Conservation (phyloP, 1,284 basidiomycete genomes). For the Ustilago tritici region DNA sequence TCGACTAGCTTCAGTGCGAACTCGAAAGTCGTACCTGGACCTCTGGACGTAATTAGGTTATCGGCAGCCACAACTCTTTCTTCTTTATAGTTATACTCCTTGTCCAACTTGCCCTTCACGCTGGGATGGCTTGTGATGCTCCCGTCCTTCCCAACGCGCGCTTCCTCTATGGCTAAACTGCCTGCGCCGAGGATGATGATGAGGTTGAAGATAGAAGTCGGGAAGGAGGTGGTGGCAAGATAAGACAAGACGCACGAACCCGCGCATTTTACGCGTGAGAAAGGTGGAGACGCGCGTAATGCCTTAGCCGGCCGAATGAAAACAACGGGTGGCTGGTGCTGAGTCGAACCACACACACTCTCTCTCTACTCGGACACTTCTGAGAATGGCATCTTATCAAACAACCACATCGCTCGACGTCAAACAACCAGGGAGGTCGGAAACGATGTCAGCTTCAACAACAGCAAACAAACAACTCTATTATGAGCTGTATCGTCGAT, state of each 20-base stretch:
- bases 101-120: conserved; percentile 72
- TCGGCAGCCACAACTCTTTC: conserved; percentile 80
- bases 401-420: too few relatives aligned
- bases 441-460: conserved; percentile 20
- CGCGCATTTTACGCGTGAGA: background rate
- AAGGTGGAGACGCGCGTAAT: background rate
- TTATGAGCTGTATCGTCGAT: conserved; percentile 64
- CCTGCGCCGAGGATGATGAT: conserved; percentile 66
- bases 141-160: conserved; percentile 74
- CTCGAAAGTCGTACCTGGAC: conserved; percentile 83
- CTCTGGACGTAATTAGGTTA: conserved; percentile 79
- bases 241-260: background rate
- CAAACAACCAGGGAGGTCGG: too few relatives aligned
- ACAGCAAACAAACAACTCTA: conserved; percentile 54
- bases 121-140: conserved; percentile 84
- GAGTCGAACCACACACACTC: background rate
- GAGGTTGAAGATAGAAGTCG: background rate
- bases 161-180: conserved; percentile 77
- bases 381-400: too few relatives aligned
- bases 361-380: background rate
- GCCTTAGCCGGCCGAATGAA: background rate
- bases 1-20: conserved; percentile 82
- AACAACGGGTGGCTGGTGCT: too few relatives aligned
- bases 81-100: conserved; percentile 81
- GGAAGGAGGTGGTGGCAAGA: background rate